These are phyloP conservation scores for Cornus controversa DNA, from an alignment of 148 eudicot species.

Conservation along the genomic window DNA sequence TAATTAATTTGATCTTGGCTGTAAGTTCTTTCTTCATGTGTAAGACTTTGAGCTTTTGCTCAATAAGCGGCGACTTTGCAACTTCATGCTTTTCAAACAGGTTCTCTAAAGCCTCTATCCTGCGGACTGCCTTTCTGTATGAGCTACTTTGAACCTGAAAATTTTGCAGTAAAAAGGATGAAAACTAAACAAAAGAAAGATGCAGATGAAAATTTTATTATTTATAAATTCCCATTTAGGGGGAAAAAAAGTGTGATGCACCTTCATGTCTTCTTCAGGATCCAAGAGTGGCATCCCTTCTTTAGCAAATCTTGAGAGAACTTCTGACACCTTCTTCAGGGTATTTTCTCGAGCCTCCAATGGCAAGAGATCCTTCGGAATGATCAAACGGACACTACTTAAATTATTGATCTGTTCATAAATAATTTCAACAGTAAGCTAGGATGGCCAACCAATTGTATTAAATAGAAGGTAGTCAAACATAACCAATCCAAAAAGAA, in stretches of 20 bases:
- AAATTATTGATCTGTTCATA: slow-evolving; percentile 60
- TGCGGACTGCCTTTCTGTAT: slow-evolving; percentile 78
- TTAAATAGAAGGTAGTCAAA: neutral
- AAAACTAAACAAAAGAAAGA: neutral
- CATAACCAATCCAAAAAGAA: neutral
- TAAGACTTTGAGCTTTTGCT: slow-evolving; percentile 69
- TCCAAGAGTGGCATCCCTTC: slow-evolving; percentile 84
- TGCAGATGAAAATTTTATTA: neutral
- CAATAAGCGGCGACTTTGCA: slow-evolving; percentile 79
- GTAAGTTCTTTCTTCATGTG: slow-evolving; percentile 78
- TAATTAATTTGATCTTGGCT: slow-evolving; percentile 68
- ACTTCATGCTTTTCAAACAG: slow-evolving; percentile 84
- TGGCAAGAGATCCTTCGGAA: slow-evolving; percentile 88
- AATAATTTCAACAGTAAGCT: slow-evolving; percentile 2
- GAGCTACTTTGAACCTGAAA: slow-evolving; percentile 76
- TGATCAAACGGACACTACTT: slow-evolving; percentile 66
- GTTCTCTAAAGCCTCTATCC: slow-evolving; percentile 83
- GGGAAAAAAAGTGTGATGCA: slow-evolving; percentile 2
- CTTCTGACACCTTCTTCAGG: slow-evolving; percentile 84
- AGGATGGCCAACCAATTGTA: slow-evolving; percentile 5
- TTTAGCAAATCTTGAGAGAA: slow-evolving; percentile 72
- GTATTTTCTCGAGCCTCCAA: slow-evolving; percentile 83
- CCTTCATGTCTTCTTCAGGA: slow-evolving; percentile 99
- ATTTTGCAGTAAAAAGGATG: slow-evolving; percentile 8
- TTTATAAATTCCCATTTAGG: neutral